These are phyloP conservation scores for Hirschioporus abietinus DNA, from an alignment of 768 basidiomycete genomes.

Conservation along the genomic window DNA sequence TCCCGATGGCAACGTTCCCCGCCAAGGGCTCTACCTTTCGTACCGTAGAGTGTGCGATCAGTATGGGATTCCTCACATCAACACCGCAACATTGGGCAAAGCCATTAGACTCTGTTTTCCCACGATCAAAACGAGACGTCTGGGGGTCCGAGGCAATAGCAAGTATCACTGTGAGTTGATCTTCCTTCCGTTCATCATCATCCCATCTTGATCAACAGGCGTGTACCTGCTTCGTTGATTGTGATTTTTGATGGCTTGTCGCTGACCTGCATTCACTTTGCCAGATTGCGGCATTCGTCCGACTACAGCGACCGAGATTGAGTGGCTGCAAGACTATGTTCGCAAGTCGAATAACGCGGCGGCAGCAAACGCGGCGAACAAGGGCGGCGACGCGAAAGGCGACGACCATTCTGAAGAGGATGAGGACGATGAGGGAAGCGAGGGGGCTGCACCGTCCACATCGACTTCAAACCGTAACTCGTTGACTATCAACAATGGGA, in stretches of 20 bases:
- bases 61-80: constrained; percentile 91
- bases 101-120: constrained; percentile 91
- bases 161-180: constrained; percentile 84
- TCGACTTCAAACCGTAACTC: constrained; percentile 69
- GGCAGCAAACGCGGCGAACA: constrained; percentile 62
- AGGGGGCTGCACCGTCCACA: constrained; percentile 54
- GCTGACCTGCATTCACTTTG: constrained; percentile 17
- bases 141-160: constrained; percentile 91
- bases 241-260: constrained; percentile 24
- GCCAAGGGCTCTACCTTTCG: constrained; percentile 91
- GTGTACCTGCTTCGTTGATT: constrained; percentile 15
- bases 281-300: constrained; percentile 90
- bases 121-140: constrained; percentile 88
- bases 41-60: constrained; percentile 89
- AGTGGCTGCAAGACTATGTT: constrained; percentile 89
- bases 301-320: constrained; percentile 85
- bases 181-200: constrained; percentile 28
- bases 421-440: constrained; percentile 75
- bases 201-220: constrained; percentile 22
- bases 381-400: constrained; percentile 52
- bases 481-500: constrained; percentile 56
- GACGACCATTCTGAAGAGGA: constrained; percentile 80
- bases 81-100: constrained; percentile 93
- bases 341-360: constrained; percentile 87
- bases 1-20: constrained; percentile 88